Conservation (phyloP, 805 yeast species). For the Wickerhamomyces silvicola region DNA sequence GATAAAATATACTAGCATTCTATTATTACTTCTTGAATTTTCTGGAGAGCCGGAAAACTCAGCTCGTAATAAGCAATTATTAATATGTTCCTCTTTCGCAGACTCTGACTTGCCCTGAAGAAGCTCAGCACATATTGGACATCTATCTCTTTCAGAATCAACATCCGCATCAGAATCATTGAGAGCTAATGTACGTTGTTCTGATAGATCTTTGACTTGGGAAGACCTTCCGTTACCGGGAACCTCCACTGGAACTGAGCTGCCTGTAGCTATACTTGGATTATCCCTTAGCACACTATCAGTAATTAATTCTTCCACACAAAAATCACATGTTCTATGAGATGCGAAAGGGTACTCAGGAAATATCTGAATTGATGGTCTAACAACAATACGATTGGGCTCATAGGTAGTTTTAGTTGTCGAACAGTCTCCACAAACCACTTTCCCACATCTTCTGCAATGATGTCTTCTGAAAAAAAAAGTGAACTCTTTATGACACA, state of each 20-base stretch:
- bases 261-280: neutral
- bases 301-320: slow-evolving; percentile 51
- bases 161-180: slow-evolving; percentile 13
- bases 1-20: slow-evolving; percentile 75
- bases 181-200: slow-evolving; percentile 2
- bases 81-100: slow-evolving; percentile 60
- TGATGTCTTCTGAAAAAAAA: slow-evolving; percentile 74
- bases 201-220: slow-evolving; percentile 7
- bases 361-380: slow-evolving; percentile 42
- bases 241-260: slow-evolving; percentile 8
- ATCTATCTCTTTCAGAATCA: slow-evolving; percentile 28
- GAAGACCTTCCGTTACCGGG: slow-evolving; percentile 6
- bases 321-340: slow-evolving; percentile 71
- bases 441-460: slow-evolving; percentile 74
- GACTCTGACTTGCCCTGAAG: slow-evolving; percentile 12
- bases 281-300: slow-evolving; percentile 3
- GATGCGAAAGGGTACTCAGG: slow-evolving; percentile 44
- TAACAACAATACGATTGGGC: slow-evolving; percentile 52
- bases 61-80: slow-evolving; percentile 53
- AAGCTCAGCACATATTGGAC: slow-evolving; percentile 34
- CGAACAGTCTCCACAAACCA: slow-evolving; percentile 71
- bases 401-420: slow-evolving; percentile 44
- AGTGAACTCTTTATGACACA: slow-evolving; percentile 48
- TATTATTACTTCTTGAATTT: slow-evolving; percentile 51
- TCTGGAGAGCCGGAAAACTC: slow-evolving; percentile 61